A percentile compares a stretch with the other conserved stretches of the same genome.
phyloP scores from a whole-genome alignment of 352 stramenopile species.

The Globisporangium orthogonon region DNA sequence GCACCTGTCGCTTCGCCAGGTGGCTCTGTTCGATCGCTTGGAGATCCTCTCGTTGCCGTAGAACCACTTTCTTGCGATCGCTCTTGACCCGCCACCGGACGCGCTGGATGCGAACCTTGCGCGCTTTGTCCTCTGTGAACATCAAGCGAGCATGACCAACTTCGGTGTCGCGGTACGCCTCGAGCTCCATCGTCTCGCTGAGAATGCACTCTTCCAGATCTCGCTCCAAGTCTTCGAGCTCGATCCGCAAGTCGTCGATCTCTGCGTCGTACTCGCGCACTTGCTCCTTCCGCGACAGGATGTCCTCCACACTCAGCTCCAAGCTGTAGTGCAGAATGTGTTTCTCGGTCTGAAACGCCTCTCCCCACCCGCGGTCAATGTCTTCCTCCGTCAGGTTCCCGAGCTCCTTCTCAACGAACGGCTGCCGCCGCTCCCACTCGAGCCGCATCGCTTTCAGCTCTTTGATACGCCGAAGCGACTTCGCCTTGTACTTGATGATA shows the following conservation, averaged over 20 bases:
- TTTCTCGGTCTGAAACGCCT: slow-evolving; percentile 76
- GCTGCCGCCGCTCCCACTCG: slow-evolving; percentile 75
- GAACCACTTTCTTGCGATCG: slow-evolving; percentile 48
- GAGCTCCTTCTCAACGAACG: slow-evolving; percentile 68
- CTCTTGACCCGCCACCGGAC: slow-evolving; percentile 61
- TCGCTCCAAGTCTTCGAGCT: slow-evolving; percentile 76
- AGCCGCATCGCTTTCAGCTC: slow-evolving; percentile 74
- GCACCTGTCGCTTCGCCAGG: slow-evolving; percentile 30
- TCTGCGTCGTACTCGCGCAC: slow-evolving; percentile 66
- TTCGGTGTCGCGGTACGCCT: slow-evolving; percentile 54
- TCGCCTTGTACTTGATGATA: slow-evolving; percentile 71
- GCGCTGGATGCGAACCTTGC: slow-evolving; percentile 41
- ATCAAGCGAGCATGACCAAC: slow-evolving; percentile 30
- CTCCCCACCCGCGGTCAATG: slow-evolving; percentile 65
- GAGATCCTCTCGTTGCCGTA: slow-evolving; percentile 29
- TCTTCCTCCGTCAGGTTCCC: slow-evolving; percentile 57
- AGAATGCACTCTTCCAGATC: slow-evolving; percentile 66
- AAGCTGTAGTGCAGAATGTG: slow-evolving; percentile 60
- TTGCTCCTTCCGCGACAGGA: slow-evolving; percentile 49
- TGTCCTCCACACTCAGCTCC: slow-evolving; percentile 74
- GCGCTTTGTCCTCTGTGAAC: slow-evolving; percentile 31
- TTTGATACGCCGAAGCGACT: slow-evolving; percentile 57
- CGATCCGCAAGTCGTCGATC: slow-evolving; percentile 60
- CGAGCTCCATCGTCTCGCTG: slow-evolving; percentile 56
- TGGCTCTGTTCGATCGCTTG: slow-evolving; percentile 22